Evolutionary conservation across 176 grass and related monocot genomes (phyloP), one percentile per base, ranked within the genome.

Genomic region (Luzula sylvatica): DNA sequence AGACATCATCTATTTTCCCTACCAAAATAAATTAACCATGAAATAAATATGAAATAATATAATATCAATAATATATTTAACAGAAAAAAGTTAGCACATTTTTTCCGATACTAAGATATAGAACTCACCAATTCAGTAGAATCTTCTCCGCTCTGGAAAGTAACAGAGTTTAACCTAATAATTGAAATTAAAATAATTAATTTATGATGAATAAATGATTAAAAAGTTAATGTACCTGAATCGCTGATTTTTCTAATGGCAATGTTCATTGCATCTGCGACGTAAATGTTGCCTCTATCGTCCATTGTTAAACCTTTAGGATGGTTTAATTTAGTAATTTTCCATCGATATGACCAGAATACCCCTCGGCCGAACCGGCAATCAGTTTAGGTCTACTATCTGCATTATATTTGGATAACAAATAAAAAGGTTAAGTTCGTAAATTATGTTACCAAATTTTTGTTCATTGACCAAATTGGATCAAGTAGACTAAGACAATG

Each of bases 231-330:
- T 60, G 52, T 83, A 92, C 93, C 93, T 55, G 82, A 35, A 74
- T 92, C 65, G 57, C 82, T 98, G 72, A 98, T 83, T 54, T 98
- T 98, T 73, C 93, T 92, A 74, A 98, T 83, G 11, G 82, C 93
- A 85, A 98, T 92, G 72, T 98, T 98, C 81, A 83, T 80, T 53
- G 82, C 75, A 24, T 98, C 93, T 23, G 93, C 93, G 41, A 98
- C 78, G 77, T 98, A 98, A 54, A 98, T 92, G 18, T 92, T 98
- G 25, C 86, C 93, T 53, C 68, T 88, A 61, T 81, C 72, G 0
- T 98, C 93, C 44, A 98, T 73, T 35, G 93, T 70, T 68, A 92
- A 75, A 21, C 93, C 86, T 24, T 78, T 98, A 11, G 93, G 93
- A 66, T 92, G 93, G 75, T 92, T 98, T 75, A 98, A 44, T 43